A percentile compares a stretch with the other conserved stretches of the same genome.
phyloP scores from a whole-genome alignment of 345 rosid genomes.

The Sonneratia caseolaris region DNA sequence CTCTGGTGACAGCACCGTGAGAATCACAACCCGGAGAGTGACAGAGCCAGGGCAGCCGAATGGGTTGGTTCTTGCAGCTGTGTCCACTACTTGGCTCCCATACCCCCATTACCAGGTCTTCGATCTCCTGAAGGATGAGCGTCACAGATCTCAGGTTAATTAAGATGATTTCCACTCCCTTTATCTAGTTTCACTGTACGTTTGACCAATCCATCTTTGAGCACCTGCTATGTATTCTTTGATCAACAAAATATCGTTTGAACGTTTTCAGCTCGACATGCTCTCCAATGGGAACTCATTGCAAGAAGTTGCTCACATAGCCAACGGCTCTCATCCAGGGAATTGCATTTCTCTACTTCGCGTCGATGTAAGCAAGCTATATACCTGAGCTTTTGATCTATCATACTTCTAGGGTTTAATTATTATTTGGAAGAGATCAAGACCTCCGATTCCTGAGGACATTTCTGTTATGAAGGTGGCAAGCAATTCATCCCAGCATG shows the following conservation, averaged over 20 bases:
- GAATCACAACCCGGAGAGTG: constrained; percentile 66
- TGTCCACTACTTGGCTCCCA: constrained; percentile 79
- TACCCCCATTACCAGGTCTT: constrained; percentile 60
- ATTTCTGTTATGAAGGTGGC: constrained; percentile 34
- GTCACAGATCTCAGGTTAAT: constrained; percentile 57
- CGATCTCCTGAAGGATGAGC: constrained; percentile 66
- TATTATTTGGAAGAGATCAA: background rate
- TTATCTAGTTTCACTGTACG: too few relatives aligned
- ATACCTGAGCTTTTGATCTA: too few relatives aligned
- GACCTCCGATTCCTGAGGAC: background rate
- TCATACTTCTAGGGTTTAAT: background rate
- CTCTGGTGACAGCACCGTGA: constrained; percentile 43
- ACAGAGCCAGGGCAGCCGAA: constrained; percentile 70
- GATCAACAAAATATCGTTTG: background rate
- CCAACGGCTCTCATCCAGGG: constrained; percentile 91
- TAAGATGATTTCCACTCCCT: too few relatives aligned
- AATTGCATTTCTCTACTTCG: constrained; percentile 93
- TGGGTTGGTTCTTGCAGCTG: constrained; percentile 74
- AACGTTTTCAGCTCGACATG: constrained; percentile 40
- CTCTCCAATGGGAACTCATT: constrained; percentile 75
- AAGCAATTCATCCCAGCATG: constrained; percentile 74
- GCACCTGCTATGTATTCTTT: too few relatives aligned
- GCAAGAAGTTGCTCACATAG: constrained; percentile 88
- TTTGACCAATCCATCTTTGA: background rate
- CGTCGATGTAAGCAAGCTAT: constrained; percentile 48